Percentiles rank a stretch among this genome's conserved stretches.
Evolutionary conservation across 257 asterid species (phyloP).

Genomic region (Coffea eugenioides): DNA sequence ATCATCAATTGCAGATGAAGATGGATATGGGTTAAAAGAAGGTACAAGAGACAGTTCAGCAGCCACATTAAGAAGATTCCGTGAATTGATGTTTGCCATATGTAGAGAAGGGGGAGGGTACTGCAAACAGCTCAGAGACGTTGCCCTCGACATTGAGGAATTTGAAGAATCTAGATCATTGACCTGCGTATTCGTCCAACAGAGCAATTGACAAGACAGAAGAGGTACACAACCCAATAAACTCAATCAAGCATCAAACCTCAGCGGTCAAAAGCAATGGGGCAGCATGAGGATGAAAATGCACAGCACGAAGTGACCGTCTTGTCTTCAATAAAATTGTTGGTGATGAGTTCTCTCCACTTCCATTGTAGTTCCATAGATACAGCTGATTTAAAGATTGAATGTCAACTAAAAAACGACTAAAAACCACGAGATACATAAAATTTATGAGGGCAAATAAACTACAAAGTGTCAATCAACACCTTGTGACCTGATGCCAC

Average conservation of each 20-base stretch:
- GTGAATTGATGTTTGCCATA: constrained; percentile 65
- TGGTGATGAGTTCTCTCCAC: constrained; percentile 78
- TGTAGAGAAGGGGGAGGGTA: constrained; percentile 85
- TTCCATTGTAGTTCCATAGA: constrained; percentile 80
- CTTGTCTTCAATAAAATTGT: constrained; percentile 74
- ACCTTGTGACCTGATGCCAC: constrained; percentile 99
- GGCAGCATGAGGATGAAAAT: constrained; percentile 92
- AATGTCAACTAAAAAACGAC: constrained; percentile 10
- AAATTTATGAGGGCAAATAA: neutral
- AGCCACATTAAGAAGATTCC: constrained; percentile 49
- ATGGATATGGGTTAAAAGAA: constrained; percentile 37
- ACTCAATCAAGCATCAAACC: constrained; percentile 41
- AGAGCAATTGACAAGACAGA: neutral
- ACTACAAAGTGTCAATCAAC: constrained; percentile 13
- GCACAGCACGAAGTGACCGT: constrained; percentile 96
- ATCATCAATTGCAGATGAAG: neutral
- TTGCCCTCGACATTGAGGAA: constrained; percentile 87
- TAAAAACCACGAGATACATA: neutral
- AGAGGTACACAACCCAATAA: constrained; percentile 12
- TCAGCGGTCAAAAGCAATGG: constrained; percentile 97
- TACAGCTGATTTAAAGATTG: constrained; percentile 52
- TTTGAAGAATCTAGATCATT: constrained; percentile 87
- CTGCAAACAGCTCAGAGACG: constrained; percentile 71
- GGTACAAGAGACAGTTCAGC: constrained; percentile 73
- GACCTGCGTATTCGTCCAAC: constrained; percentile 25